Evolutionary conservation across 768 basidiomycete genomes (phyloP), one percentile per base, ranked within the genome.

Genomic region (Podaxis sp.): DNA sequence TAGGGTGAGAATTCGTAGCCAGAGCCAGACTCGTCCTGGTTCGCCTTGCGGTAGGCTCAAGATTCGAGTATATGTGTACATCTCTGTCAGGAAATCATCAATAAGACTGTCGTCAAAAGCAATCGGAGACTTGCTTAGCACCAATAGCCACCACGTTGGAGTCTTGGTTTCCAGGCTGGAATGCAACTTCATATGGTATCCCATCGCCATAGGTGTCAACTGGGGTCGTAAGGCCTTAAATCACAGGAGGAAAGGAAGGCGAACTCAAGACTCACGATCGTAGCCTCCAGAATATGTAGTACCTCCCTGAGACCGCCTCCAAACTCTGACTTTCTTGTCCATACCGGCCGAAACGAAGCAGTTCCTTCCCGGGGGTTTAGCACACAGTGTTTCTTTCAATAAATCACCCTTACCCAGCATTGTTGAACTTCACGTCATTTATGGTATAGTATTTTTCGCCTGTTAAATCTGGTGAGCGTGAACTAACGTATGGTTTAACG

Each of bases 361-460:
- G 30, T 33, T 39, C 44, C 49, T 52, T 61, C 36, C 36, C 7
- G 19, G 36, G 9, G 17, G 40, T 33, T 49, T n/a, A 58, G 11
- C 61, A 52, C 9, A n/a, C 30, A 17, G 9, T n/a, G 59, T 28
- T 44, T n/a, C 13, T 19, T 36, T 8, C 1, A 24, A 3, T 26
- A 2, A 42, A 38, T 15, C 8, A 26, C 52, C 15, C 75, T 62
- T 68, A 83, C 85, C 79, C 76, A 63, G 61, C 67, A 1, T 85
- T 84, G 67, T 84, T 80, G 61, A 86, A 84, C 22, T 80, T 81
- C 42, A 87, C 75, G 62, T 87, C 84, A 54, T 81, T 79, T 0
- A 89, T 79, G 0, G 82, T 75, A 63, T 85, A 87, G 64, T 86
- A 76, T 65, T 84, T 85, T 17, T 72, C 8, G 63, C 61, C 39